Evolutionary conservation across 225 moss, liverwort and hornwort genomes (phyloP), one percentile per base, ranked within the genome.

Genomic region (Lunularia cruciata): DNA sequence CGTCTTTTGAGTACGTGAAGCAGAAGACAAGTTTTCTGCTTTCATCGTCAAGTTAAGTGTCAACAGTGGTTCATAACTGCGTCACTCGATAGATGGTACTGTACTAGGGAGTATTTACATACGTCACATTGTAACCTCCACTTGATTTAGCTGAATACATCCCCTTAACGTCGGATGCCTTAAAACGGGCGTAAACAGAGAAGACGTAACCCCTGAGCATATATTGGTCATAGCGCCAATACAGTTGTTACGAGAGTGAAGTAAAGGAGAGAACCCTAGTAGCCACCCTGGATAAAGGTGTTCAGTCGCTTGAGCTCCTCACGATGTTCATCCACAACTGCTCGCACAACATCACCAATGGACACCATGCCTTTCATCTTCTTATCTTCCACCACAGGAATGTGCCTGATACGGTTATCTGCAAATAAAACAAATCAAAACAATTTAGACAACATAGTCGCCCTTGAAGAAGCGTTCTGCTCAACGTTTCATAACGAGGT

Each of bases 291-390:
- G 47, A 95, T 95, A 70, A 63, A 95, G 47, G 78, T 70, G 61
- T 80, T 88, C 51, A 95, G 83, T 42, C 95, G 86, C 57, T 88
- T 79, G 43, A 95, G 77, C 68, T 95, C 95, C 78, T 92, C 90
- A 18, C 95, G 92, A 68, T 95, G 95, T 75, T 95, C 95, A 12
- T 53, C 59, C 58, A 95, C 95, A 5, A 95, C 80, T 38, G 90
- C 95, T 53, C 92, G 81, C 43, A 95, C 90, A 5, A 95, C 88
- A 38, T 95, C 95, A 39, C 95, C 92, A 45, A 95, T 90, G n/a
- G 95, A 95, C 40, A 95, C 95, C 95, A 95, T 95, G n/a, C 92
- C 95, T 73, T 78, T 95, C 95, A 95, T 95, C 57, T 87, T 75
- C 65, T 84, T 82, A 12, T 83, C 85, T 63, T 87, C 90, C 68